A percentile compares a stretch with the other conserved stretches of the same genome.
Conservation (phyloP, 805 yeast genomes). For the Metschnikowia santaceciliae region DNA sequence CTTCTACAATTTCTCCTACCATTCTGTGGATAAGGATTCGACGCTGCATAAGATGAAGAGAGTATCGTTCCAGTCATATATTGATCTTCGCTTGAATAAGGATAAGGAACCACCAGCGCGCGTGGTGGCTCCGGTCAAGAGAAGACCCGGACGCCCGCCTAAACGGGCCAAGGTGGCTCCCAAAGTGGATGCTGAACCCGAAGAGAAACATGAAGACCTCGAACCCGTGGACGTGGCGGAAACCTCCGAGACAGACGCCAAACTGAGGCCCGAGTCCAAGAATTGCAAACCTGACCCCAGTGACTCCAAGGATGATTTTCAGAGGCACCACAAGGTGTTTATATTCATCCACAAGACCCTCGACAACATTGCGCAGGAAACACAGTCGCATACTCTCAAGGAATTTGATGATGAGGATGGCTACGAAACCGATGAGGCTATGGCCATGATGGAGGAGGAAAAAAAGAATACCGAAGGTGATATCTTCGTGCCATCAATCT, state of each 20-base stretch:
- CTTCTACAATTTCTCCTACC: constrained; percentile 43
- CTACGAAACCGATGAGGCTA: constrained; percentile 10
- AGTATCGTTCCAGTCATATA: constrained; percentile 32
- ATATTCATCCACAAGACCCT: constrained; percentile 8
- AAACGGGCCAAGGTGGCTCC: neutral
- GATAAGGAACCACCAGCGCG: constrained; percentile 10
- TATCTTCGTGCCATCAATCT: constrained; percentile 10
- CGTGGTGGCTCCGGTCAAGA: neutral
- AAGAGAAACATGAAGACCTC: neutral
- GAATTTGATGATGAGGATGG: constrained; percentile 11
- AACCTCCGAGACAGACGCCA: neutral
- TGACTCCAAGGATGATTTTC: constrained; percentile 4
- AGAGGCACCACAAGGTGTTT: constrained; percentile 7
- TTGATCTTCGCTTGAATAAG: constrained; percentile 32
- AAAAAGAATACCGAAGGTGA: neutral
- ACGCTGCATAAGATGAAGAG: constrained; percentile 21
- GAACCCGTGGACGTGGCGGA: neutral
- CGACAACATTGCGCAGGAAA: constrained; percentile 6
- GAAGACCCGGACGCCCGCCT: neutral
- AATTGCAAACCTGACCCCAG: neutral
- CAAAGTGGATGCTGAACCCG: neutral
- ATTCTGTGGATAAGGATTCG: constrained; percentile 28
- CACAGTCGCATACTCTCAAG: neutral
- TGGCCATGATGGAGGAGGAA: constrained; percentile 6
- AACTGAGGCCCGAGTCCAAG: neutral